Evolutionary conservation across 2,329 filamentous ascomycete species (phyloP).

Genomic region (Torrubiella hemipterigena): DNA sequence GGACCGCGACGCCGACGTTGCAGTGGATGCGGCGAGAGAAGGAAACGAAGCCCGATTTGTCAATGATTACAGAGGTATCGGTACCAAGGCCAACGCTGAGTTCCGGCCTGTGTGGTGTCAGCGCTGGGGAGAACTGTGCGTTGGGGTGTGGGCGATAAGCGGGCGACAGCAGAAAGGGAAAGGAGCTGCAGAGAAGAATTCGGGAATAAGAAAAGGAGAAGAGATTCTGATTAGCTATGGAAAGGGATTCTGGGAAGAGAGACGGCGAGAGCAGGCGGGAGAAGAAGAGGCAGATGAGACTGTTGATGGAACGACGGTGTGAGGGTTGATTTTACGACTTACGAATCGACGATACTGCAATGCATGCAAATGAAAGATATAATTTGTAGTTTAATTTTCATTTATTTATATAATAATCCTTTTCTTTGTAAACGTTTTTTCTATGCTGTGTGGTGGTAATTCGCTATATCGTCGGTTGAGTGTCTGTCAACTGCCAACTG

Average conservation of each 20-base stretch:
- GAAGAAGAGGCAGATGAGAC: neutral
- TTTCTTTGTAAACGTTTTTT: no score
- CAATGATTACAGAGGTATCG: constrained; percentile 54
- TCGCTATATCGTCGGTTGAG: no score
- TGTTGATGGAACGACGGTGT: no score
- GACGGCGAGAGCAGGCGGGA: constrained; percentile 16
- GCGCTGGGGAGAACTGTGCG: constrained; percentile 36
- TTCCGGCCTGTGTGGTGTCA: constrained; percentile 47
- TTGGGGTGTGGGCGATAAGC: constrained; percentile 44
- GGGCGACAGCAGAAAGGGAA: constrained; percentile 12
- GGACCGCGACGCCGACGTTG: constrained; percentile 41
- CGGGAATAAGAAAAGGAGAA: constrained; percentile 42
- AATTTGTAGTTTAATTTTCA: no score
- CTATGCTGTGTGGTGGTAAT: no score
- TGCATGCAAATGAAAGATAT: no score
- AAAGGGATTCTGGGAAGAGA: constrained; percentile 52
- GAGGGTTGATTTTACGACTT: no score
- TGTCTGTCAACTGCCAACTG: neutral
- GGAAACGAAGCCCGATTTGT: constrained; percentile 57
- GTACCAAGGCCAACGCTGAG: constrained; percentile 41
- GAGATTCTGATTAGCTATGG: constrained; percentile 57
- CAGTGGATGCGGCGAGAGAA: constrained; percentile 44
- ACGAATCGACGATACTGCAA: no score
- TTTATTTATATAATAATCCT: no score
- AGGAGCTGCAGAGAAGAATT: constrained; percentile 14